Evolutionary conservation across 2,329 filamentous ascomycete species (phyloP).

Genomic region (Neofusicoccum cordaticola): DNA sequence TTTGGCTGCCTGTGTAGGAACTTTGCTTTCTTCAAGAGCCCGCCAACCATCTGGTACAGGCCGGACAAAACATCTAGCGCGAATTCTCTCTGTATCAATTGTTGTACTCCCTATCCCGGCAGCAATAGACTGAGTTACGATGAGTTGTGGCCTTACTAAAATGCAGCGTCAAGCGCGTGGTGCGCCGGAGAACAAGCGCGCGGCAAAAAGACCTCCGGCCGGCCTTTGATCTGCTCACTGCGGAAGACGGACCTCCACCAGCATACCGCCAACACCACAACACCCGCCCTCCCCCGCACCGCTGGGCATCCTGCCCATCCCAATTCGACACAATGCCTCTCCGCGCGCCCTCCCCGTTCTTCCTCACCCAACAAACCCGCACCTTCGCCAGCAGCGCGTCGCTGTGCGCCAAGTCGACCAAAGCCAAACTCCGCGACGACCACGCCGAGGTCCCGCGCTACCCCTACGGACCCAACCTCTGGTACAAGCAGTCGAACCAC

Average conservation of each 20-base stretch:
- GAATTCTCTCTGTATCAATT: no score
- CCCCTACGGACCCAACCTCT: slow-evolving; percentile 66
- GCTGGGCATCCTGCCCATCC: background rate
- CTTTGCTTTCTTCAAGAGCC: no score
- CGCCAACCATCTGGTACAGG: no score
- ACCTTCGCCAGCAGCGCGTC: slow-evolving; percentile 28
- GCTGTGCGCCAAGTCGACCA: slow-evolving; percentile 25
- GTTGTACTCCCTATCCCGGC: no score
- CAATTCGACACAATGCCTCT: slow-evolving; percentile 3
- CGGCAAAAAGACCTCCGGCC: slow-evolving; percentile 7
- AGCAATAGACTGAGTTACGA: no score
- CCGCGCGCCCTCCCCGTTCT: background rate
- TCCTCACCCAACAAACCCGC: slow-evolving; percentile 21
- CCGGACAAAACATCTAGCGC: no score
- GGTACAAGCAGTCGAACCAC: slow-evolving; percentile 78
- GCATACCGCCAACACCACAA: background rate
- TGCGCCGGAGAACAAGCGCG: background rate
- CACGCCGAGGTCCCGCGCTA: slow-evolving; percentile 49
- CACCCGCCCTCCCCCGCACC: background rate
- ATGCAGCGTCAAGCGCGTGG: background rate
- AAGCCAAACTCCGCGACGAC: slow-evolving; percentile 11
- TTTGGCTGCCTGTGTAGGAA: no score
- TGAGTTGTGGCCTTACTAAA: background rate
- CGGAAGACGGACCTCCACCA: background rate
- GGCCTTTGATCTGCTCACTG: background rate